phyloP scores from a whole-genome alignment of 2,329 filamentous ascomycete genomes.

The Aspergillus sp. region DNA sequence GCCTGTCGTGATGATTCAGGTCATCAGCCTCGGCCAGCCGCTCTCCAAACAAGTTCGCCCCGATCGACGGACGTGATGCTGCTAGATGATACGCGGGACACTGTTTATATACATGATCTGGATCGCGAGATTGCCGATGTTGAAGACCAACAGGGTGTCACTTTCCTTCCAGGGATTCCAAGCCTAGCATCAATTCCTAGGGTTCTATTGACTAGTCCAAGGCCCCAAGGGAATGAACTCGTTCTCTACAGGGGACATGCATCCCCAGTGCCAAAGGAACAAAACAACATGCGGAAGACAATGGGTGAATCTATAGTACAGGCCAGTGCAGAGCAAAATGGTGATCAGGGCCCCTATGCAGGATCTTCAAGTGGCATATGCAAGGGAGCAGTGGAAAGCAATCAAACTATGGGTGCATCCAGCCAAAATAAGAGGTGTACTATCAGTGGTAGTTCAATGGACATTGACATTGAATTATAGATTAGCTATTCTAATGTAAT shows the following conservation, averaged over 20 bases:
- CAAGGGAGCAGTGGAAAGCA: background rate
- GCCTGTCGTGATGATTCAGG: background rate
- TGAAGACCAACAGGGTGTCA: conserved; percentile 58
- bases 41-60: background rate
- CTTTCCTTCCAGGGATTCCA: conserved; percentile 82
- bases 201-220: conserved; percentile 54
- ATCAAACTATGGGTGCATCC: background rate
- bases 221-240: conserved; percentile 60
- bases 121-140: conserved; percentile 77
- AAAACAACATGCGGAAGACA: conserved; percentile 71
- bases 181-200: conserved; percentile 68
- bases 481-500: too few species aligned
- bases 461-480: conserved; percentile 16
- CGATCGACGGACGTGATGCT: conserved; percentile 63
- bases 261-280: conserved; percentile 69
- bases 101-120: conserved; percentile 85
- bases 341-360: conserved; percentile 17
- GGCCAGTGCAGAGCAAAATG: conserved; percentile 56
- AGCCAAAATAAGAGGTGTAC: background rate
- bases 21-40: background rate
- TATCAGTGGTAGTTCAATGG: conserved; percentile 21
- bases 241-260: conserved; percentile 79
- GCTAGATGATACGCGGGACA: conserved; percentile 79
- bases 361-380: background rate
- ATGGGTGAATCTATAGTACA: conserved; percentile 75